phyloP scores from a whole-genome alignment of 1,139 yeast genomes.

The Waltiozyma sp. region DNA sequence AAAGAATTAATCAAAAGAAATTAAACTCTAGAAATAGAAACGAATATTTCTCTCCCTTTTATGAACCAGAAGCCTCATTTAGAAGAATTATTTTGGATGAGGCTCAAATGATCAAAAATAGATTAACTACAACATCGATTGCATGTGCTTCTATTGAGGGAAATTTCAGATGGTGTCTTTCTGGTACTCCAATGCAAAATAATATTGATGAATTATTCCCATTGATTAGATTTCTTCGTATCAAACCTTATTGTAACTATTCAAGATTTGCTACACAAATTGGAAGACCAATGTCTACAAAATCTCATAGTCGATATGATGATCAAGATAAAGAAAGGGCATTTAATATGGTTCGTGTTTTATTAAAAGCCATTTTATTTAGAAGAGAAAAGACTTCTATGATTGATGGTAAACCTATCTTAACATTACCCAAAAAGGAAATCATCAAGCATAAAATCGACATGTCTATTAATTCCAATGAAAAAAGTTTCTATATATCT shows the following conservation, averaged over 20 bases:
- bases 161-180: conserved; percentile 36
- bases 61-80: conserved; percentile 36
- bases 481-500: conserved; percentile 36
- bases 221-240: conserved; percentile 56
- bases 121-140: conserved; percentile 25
- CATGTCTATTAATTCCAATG: conserved; percentile 42
- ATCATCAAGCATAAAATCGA: conserved; percentile 37
- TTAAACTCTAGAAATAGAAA: conserved; percentile 1
- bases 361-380: conserved; percentile 65
- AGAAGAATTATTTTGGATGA: conserved; percentile 48
- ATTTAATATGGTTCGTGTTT: conserved; percentile 55
- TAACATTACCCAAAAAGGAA: conserved; percentile 56
- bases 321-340: conserved; percentile 29
- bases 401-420: conserved; percentile 57
- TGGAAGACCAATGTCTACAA: conserved; percentile 37
- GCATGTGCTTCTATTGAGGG: conserved; percentile 29
- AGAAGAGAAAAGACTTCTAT: conserved; percentile 66
- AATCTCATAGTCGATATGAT: conserved; percentile 22
- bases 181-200: conserved; percentile 48
- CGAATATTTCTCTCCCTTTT: conserved; percentile 58
- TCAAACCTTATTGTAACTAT: conserved; percentile 58
- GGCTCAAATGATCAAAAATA: conserved; percentile 41
- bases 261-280: conserved; percentile 48
- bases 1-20: conserved; percentile 22
- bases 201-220: conserved; percentile 47